Conservation (phyloP, 768 basidiomycete genomes). For the Dioszegia hungarica region DNA sequence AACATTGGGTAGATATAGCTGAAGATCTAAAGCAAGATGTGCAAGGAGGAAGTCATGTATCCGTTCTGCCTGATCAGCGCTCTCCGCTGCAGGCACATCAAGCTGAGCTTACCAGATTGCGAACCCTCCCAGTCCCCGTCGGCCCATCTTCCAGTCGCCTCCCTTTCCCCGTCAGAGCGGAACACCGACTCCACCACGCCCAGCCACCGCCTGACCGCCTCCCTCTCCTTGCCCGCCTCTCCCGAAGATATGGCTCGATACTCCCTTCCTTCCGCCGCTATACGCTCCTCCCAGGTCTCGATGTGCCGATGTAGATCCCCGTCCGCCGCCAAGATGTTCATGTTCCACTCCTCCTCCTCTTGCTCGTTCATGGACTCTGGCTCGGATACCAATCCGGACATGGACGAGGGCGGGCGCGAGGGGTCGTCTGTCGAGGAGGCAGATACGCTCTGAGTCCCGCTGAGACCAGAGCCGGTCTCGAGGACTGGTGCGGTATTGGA, state of each 20-base stretch:
- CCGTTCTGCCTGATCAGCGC: conserved; percentile 23
- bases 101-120: conserved; percentile 11
- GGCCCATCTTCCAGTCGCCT: conserved; percentile 18
- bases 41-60: conserved; percentile 31
- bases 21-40: conserved; percentile 29
- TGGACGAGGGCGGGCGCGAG: conserved; percentile 12
- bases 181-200: conserved; percentile 27
- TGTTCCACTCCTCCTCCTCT: conserved; percentile 52
- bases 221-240: conserved; percentile 17
- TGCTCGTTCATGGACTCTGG: conserved; percentile 2
- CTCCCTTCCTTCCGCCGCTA: conserved; percentile 24
- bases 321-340: conserved; percentile 52
- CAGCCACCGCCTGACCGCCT: conserved; percentile 23
- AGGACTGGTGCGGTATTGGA: no score
- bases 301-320: conserved; percentile 10
- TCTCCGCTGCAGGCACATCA: background rate
- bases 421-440: conserved; percentile 1
- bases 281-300: conserved; percentile 35
- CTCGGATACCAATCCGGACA: conserved; percentile 6
- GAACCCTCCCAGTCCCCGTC: conserved; percentile 18
- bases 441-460: background rate
- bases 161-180: conserved; percentile 6
- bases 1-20: conserved; percentile 15
- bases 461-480: background rate
- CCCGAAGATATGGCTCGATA: conserved; percentile 14